Evolutionary conservation across 139 green algal genomes (phyloP), one percentile per base, ranked within the genome.

Genomic region (Zygnema circumcarinatum): DNA sequence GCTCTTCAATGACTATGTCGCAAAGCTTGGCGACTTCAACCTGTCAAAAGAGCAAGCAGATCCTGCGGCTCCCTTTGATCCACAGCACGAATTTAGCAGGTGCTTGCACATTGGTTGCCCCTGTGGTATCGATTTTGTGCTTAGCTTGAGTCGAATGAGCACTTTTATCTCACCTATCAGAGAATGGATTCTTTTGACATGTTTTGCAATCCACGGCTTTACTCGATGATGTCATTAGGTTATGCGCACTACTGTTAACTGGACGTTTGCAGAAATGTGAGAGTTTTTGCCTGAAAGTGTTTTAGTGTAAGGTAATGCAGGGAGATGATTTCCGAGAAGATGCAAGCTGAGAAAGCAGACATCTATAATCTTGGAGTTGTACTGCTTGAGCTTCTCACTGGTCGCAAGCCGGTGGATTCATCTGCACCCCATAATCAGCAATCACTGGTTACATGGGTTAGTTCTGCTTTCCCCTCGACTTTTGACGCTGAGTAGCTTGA

Each of bases 331-430:
- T 16, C 35, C 11, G 35, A 40, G 36, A 78, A 78, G 7, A 11
- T 53, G 7, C 36, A 42, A 78, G 35, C 78, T 7, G 35, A 72
- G 31, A 90, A 90, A 33, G 86, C 76, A 39, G 85, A 90, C 38
- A 67, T 90, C 36, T 90, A 90, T 73, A 90, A 79, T 73, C 84
- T 90, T 83, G 85, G 85, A 3, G 85, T 90, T 38, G 85, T 90
- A 36, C 62, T 90, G 33, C 39, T 90, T 2, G 85, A 90, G 79
- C 36, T 90, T 33, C 85, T 90, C 38, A 90, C 85, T 16, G 85
- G 85, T 16, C 85, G 85, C 38, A 90, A 88, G 31, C 85, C 85
- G 2, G 80, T 90, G 0, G 85, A 90, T 33, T 69, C 72, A 67
- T 85, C 67, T 39, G 86, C 86, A 67, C 85, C 85, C 11, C 29